These are phyloP conservation scores for Capsella bursapastoris DNA, from an alignment of 345 rosid species.

Conservation along the genomic window DNA sequence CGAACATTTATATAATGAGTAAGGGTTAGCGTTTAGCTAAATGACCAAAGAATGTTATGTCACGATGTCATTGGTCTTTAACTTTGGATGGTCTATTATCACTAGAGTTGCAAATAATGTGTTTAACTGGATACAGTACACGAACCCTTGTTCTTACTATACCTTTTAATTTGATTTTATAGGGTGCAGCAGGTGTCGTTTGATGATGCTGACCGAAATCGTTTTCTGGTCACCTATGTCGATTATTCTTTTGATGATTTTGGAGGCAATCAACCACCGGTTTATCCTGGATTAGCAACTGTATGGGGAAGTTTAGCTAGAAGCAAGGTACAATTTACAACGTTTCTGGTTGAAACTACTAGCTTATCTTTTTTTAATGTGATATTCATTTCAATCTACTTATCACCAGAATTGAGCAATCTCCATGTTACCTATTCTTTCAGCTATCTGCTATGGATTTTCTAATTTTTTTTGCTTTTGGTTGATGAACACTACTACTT, in stretches of 20 bases:
- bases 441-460: slow-evolving; percentile 30
- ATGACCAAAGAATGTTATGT: slow-evolving; percentile 10
- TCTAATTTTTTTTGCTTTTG: slow-evolving; percentile 6
- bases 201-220: slow-evolving; percentile 96
- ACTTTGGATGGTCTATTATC: slow-evolving; percentile 23
- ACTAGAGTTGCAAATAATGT: slow-evolving; percentile 33
- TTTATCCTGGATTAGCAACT: slow-evolving; percentile 95
- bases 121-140: slow-evolving; percentile 22
- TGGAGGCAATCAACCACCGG: slow-evolving; percentile 98
- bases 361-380: slow-evolving; percentile 24
- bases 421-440: slow-evolving; percentile 15
- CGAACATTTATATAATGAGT: background rate
- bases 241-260: slow-evolving; percentile 99
- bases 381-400: slow-evolving; percentile 8
- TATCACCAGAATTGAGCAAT: slow-evolving; percentile 21
- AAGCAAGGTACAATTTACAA: slow-evolving; percentile 71
- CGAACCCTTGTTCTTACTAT: slow-evolving; percentile 25
- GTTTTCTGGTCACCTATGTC: slow-evolving; percentile 88
- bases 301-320: slow-evolving; percentile 99
- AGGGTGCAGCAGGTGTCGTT: slow-evolving; percentile 99
- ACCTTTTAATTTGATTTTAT: slow-evolving; percentile 43
- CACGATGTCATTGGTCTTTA: slow-evolving; percentile 24
- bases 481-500: slow-evolving; percentile 28
- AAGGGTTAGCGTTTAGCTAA: slow-evolving; percentile 18
- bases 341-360: background rate